Conservation (phyloP, 2,329 filamentous ascomycete species). For the Trichoderma koningii region DNA sequence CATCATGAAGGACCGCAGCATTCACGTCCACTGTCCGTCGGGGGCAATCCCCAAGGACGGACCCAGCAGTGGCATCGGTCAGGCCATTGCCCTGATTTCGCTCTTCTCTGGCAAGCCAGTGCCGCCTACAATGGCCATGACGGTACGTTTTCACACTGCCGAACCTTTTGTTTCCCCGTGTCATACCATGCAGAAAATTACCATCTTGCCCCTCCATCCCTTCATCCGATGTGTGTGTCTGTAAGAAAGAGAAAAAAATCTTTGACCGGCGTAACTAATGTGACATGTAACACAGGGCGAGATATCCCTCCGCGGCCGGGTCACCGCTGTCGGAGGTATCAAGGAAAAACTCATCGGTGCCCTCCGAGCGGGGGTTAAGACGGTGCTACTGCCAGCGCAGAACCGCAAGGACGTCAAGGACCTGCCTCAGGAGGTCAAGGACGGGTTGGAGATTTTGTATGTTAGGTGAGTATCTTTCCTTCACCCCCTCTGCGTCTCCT, state of each 20-base stretch:
- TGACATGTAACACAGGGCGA: conserved; percentile 53
- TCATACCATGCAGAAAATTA: conserved; percentile 29
- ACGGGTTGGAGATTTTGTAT: conserved; percentile 84
- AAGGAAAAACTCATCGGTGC: conserved; percentile 99
- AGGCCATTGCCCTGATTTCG: conserved; percentile 89
- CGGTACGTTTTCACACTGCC: conserved; percentile 52
- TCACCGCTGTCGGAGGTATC: conserved; percentile 94
- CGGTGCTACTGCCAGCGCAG: conserved; percentile 80
- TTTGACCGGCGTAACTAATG: conserved; percentile 33
- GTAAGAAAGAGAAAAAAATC: too few relatives aligned
- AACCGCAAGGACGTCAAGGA: conserved; percentile 94
- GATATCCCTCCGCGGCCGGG: conserved; percentile 79
- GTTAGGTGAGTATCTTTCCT: conserved; percentile 62
- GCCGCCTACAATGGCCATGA: conserved; percentile 94
- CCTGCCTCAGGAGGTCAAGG: conserved; percentile 83
- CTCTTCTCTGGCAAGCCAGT: conserved; percentile 85
- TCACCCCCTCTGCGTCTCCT: conserved; percentile 18
- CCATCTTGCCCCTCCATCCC: too few relatives aligned
- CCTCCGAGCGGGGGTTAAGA: conserved; percentile 89
- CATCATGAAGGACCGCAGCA: conserved; percentile 91
- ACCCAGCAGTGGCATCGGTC: conserved; percentile 82
- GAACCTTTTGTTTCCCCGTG: conserved; percentile 7
- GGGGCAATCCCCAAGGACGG: conserved; percentile 96
- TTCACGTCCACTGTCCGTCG: conserved; percentile 94
- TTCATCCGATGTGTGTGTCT: neutral